These are phyloP conservation scores for Calonectria honghensis DNA, from an alignment of 2,329 filamentous ascomycete genomes.

Conservation along the genomic window DNA sequence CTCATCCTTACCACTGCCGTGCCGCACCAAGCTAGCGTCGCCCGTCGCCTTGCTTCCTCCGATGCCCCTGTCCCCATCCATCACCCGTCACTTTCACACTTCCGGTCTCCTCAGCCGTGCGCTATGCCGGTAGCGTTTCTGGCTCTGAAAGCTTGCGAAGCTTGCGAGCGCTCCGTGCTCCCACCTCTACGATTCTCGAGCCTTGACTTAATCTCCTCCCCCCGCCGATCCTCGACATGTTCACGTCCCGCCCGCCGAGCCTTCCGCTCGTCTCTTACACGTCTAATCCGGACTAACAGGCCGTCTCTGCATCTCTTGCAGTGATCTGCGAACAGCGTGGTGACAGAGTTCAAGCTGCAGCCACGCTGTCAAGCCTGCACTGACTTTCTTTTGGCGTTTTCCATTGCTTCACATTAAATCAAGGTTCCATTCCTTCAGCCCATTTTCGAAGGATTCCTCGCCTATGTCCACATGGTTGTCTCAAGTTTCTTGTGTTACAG, in stretches of 20 bases:
- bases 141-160: slow-evolving; percentile 35
- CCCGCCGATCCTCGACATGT: slow-evolving; percentile 39
- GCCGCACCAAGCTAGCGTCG: slow-evolving; percentile 37
- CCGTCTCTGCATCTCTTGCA: slow-evolving; percentile 38
- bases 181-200: slow-evolving; percentile 26
- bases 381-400: slow-evolving; percentile 28
- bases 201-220: slow-evolving; percentile 40
- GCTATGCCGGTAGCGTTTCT: slow-evolving; percentile 33
- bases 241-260: slow-evolving; percentile 43
- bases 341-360: slow-evolving; percentile 39
- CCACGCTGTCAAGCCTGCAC: slow-evolving; percentile 29
- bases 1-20: slow-evolving; percentile 19
- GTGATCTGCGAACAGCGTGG: slow-evolving; percentile 42
- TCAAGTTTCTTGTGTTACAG: slow-evolving; percentile 24
- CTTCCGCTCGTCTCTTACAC: slow-evolving; percentile 38
- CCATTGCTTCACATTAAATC: slow-evolving; percentile 23
- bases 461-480: slow-evolving; percentile 18
- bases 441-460: slow-evolving; percentile 22
- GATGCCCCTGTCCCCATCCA: slow-evolving; percentile 39
- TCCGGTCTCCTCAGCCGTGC: slow-evolving; percentile 37
- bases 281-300: slow-evolving; percentile 20
- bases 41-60: slow-evolving; percentile 39
- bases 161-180: slow-evolving; percentile 36
- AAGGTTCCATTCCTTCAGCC: slow-evolving; percentile 7
- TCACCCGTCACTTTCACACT: slow-evolving; percentile 28